A percentile compares a stretch with the other conserved stretches of the same genome.
phyloP scores from a whole-genome alignment of 169 alveolate genomes.

The Plasmodium sp. region DNA sequence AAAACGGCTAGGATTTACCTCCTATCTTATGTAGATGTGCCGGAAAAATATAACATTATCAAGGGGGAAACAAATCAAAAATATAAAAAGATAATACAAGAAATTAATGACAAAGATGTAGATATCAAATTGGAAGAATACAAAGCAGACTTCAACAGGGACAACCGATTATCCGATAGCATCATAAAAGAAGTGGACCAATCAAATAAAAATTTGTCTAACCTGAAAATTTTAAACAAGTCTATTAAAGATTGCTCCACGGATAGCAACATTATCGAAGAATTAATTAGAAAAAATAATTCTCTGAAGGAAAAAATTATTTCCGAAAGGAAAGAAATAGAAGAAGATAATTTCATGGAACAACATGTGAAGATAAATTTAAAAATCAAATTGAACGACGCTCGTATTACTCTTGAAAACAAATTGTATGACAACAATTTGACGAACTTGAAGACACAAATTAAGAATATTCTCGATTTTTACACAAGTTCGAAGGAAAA shows the following conservation, averaged over 20 bases:
- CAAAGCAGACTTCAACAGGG: not conserved
- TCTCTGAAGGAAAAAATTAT: not conserved
- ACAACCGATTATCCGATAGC: not conserved
- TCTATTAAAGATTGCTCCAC: conserved; percentile 6
- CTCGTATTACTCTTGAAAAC: not conserved
- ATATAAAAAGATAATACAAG: not conserved
- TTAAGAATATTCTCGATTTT: not conserved
- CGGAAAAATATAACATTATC: not conserved
- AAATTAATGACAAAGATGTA: not conserved
- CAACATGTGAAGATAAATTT: not conserved
- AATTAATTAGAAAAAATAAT: not conserved
- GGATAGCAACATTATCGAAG: not conserved
- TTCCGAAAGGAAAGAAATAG: not conserved
- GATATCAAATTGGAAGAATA: not conserved
- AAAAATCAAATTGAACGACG: not conserved
- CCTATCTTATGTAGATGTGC: not conserved
- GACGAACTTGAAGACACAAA: not conserved
- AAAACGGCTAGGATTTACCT: not conserved
- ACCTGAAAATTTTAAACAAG: conserved; percentile 5
- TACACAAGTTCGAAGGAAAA: conserved; percentile 6
- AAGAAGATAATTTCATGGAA: not conserved
- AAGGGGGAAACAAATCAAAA: not conserved
- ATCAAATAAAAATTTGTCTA: not conserved
- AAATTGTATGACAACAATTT: not conserved
- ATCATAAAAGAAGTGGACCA: conserved; percentile 9